Percentiles rank a stretch among this genome's conserved stretches.
These are phyloP conservation scores for Amanita muscaria DNA, from an alignment of 768 basidiomycete genomes.

Conservation along the genomic window DNA sequence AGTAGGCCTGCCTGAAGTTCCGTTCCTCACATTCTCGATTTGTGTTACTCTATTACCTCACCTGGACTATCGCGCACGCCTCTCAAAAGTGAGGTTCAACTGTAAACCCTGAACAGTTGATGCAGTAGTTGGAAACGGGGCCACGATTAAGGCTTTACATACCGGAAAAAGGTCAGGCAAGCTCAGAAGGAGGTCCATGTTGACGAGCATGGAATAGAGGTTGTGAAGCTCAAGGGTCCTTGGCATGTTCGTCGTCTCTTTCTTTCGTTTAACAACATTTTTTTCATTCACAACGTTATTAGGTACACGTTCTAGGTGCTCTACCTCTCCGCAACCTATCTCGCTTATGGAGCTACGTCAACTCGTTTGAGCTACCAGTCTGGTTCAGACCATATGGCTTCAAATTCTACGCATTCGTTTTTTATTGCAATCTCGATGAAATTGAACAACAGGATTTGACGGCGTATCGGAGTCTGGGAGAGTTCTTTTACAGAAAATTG, in stretches of 20 bases:
- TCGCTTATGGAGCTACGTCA: conserved; percentile 95
- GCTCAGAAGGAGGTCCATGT: conserved; percentile 59
- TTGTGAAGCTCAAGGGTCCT: conserved; percentile 77
- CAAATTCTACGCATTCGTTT: conserved; percentile 76
- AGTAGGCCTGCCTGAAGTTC: no score
- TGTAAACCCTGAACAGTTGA: no score
- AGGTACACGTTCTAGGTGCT: conserved; percentile 34
- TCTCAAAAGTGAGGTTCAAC: no score
- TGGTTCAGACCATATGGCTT: conserved; percentile 94
- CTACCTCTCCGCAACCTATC: conserved; percentile 92
- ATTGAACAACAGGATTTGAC: conserved; percentile 71
- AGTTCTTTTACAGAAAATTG: conserved; percentile 89
- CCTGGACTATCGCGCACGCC: no score
- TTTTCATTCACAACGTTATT: no score
- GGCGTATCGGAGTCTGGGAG: conserved; percentile 81
- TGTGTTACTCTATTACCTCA: no score
- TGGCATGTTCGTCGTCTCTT: conserved; percentile 67
- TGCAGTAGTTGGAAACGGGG: no score
- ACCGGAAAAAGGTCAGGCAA: conserved; percentile 47
- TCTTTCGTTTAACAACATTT: neutral
- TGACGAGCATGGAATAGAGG: conserved; percentile 76
- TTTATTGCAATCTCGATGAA: conserved; percentile 92
- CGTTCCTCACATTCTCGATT: no score
- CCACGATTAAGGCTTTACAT: no score
- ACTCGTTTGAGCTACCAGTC: conserved; percentile 85